Evolutionary conservation across 2,329 filamentous ascomycete genomes (phyloP).

Genomic region (Cladosporium velox): DNA sequence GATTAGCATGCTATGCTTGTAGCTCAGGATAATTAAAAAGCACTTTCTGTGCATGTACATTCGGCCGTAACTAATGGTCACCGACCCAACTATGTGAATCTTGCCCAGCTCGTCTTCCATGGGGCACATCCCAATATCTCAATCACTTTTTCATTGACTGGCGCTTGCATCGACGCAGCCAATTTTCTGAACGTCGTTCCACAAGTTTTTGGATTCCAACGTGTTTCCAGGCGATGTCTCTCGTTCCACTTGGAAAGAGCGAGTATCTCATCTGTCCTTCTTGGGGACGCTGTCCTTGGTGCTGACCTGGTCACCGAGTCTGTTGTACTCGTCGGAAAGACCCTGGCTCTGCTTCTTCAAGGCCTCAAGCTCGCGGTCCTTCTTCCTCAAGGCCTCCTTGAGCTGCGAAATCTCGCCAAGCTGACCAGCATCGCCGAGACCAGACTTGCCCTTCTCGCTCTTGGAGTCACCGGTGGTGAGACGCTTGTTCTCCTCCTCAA

Average conservation of each 20-base stretch:
- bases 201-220: too few species aligned
- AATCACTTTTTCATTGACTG: not conserved
- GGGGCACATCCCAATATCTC: not conserved
- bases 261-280: constrained; percentile 53
- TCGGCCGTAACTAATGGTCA: not conserved
- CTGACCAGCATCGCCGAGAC: constrained; percentile 71
- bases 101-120: not conserved
- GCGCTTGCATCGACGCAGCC: not conserved
- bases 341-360: constrained; percentile 91
- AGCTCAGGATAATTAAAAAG: not conserved
- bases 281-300: constrained; percentile 55
- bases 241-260: not conserved
- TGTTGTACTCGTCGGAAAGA: constrained; percentile 80
- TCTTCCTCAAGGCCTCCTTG: constrained; percentile 66
- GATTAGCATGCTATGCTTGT: not conserved
- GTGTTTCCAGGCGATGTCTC: not conserved
- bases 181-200: not conserved
- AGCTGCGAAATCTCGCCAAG: constrained; percentile 73
- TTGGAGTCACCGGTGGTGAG: constrained; percentile 67
- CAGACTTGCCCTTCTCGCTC: constrained; percentile 64
- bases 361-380: constrained; percentile 80
- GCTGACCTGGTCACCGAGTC: constrained; percentile 79
- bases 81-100: not conserved
- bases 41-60: not conserved
- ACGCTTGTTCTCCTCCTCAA: constrained; percentile 87